Percentiles rank a stretch among this genome's conserved stretches.
phyloP scores from a whole-genome alignment of 1,284 basidiomycete genomes.

The Takashimella tepidaria region DNA sequence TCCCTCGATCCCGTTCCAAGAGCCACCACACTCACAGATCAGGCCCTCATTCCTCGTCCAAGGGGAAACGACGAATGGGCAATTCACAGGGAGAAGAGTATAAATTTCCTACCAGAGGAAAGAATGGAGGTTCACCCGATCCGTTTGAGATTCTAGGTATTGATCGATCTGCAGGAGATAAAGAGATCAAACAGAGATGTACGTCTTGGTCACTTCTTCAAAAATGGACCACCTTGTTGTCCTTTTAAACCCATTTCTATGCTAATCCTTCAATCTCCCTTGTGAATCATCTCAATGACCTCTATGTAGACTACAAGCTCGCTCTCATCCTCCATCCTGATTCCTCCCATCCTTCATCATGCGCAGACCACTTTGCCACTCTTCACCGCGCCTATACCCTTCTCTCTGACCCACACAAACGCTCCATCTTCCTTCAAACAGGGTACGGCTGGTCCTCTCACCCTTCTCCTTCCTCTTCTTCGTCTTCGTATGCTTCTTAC shows the following conservation, averaged over 20 bases:
- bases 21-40: too few species aligned
- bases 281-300: too few species aligned
- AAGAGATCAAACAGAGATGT: slow-evolving; percentile 42
- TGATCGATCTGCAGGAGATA: slow-evolving; percentile 24
- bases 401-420: slow-evolving; percentile 28
- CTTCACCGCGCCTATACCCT: slow-evolving; percentile 45
- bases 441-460: slow-evolving; percentile 39
- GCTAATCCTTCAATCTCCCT: neutral
- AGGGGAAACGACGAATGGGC: too few species aligned
- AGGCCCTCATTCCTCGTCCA: too few species aligned
- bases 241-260: slow-evolving; percentile 8
- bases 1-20: too few species aligned
- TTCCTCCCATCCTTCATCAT: slow-evolving; percentile 43
- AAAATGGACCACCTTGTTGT: too few species aligned
- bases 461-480: neutral
- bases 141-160: slow-evolving; percentile 45
- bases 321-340: slow-evolving; percentile 47
- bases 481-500: neutral
- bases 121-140: slow-evolving; percentile 32
- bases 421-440: slow-evolving; percentile 35
- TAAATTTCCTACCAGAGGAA: slow-evolving; percentile 29
- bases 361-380: slow-evolving; percentile 38
- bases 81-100: too few species aligned
- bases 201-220: too few species aligned
- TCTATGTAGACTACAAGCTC: slow-evolving; percentile 41